Evolutionary conservation across 495 filamentous ascomycete species (phyloP), one percentile per base, ranked within the genome.

Genomic region (Penicillium paradoxum): DNA sequence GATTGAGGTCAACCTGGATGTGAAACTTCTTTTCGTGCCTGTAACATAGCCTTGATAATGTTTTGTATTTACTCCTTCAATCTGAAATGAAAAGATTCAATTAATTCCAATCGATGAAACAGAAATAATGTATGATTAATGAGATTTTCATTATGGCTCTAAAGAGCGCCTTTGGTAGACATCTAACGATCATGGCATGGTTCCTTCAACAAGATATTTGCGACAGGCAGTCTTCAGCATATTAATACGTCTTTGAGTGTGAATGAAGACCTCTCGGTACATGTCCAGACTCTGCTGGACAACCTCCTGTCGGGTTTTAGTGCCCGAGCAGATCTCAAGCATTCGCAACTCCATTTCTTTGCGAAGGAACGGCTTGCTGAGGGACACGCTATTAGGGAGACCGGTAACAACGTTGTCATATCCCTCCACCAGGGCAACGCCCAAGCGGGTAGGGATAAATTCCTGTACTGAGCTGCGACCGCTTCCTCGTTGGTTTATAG

Each of bases 331-430:
- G 43, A 98, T 95, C 49, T 88, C 88, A 62, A 89, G 89, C 91
- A 98, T 95, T 57, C 88, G 85, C 51, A 86, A 68, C 68, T 98
- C 93, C 90, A 95, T 96, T 75, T 98, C 92, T 68, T 98, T 97
- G 22, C 93, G 82, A 37, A 98, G 73, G 66, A 97, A 97, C n/a
- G 93, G 93, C 68, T 98, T 98, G 60, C 89, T 87, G 14, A 98
- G 79, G 51, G 88, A 95, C 17, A 85, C 91, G 45, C 95, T 90
- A 51, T 75, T 70, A 22, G 68, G 60, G 47, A 97, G 83, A 27
- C 85, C 87, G 5, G 68, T 45, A 15, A 77, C 70, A 71, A 98
- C 88, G 51, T 84, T 83, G 59, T 97, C 90, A 59, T 97, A 97
- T 0, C 95, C 95, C 67, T 93, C 85, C 36, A 97, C 87, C 33